Conservation (phyloP, 2,329 filamentous ascomycete genomes). For the Hypoxylon sp. region DNA sequence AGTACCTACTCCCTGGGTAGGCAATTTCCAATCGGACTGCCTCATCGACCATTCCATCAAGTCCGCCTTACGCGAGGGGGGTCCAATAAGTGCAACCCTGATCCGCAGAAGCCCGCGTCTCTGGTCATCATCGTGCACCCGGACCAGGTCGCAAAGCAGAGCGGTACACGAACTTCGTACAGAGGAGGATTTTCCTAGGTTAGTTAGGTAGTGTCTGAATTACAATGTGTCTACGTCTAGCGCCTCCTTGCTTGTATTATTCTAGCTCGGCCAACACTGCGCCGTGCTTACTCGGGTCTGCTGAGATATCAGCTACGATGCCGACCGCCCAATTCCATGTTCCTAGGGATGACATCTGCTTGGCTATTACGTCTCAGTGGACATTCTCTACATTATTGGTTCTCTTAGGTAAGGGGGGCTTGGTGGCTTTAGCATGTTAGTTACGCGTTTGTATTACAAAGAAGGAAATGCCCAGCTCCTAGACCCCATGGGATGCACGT, state of each 20-base stretch:
- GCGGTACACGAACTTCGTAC: not conserved
- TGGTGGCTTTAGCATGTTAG: not conserved
- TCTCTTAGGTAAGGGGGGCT: not conserved
- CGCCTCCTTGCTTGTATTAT: not conserved
- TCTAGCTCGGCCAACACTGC: not conserved
- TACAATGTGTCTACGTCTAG: not conserved
- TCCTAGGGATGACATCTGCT: not conserved
- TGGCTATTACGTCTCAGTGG: not conserved
- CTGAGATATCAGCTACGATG: not conserved
- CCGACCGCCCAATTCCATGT: not conserved
- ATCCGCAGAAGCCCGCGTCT: not conserved
- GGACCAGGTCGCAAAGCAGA: not conserved
- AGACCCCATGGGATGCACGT: not conserved
- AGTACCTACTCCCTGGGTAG: too few species aligned
- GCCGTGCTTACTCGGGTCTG: slow-evolving; percentile 1
- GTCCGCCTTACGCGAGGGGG: slow-evolving; percentile 12
- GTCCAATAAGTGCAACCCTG: not conserved
- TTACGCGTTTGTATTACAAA: not conserved
- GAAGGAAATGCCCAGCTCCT: not conserved
- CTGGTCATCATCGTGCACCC: not conserved
- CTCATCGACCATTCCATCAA: slow-evolving; percentile 3
- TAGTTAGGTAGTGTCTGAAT: not conserved
- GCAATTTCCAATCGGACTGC: not conserved
- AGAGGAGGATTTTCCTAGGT: not conserved
- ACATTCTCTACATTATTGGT: not conserved